Percentiles rank a stretch among this genome's conserved stretches.
Conservation (phyloP, 1,139 yeast genomes). For the Blastobotrys buckinghamii region DNA sequence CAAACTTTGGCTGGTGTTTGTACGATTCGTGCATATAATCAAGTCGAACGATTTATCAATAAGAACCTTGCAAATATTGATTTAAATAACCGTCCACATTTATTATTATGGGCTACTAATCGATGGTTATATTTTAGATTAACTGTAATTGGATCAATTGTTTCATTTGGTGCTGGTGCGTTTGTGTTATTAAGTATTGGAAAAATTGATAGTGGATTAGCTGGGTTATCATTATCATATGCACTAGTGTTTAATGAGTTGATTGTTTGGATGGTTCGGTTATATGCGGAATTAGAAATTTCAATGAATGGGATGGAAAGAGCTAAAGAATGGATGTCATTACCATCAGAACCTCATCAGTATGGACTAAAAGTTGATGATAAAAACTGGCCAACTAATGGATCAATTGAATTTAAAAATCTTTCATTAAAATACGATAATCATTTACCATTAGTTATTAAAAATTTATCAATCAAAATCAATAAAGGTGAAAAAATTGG, state of each 20-base stretch:
- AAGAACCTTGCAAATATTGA: constrained; percentile 76
- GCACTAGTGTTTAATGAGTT: constrained; percentile 57
- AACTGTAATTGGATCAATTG: constrained; percentile 77
- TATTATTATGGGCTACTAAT: constrained; percentile 87
- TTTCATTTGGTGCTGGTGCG: constrained; percentile 73
- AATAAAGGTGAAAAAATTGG: constrained; percentile 65
- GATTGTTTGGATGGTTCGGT: constrained; percentile 53
- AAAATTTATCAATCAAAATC: constrained; percentile 45
- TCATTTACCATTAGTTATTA: constrained; percentile 49
- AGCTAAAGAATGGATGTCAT: constrained; percentile 58
- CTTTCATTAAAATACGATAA: constrained; percentile 59
- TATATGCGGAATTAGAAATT: constrained; percentile 60
- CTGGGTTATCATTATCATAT: constrained; percentile 67
- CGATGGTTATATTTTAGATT: constrained; percentile 88
- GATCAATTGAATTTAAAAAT: constrained; percentile 47
- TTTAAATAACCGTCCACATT: constrained; percentile 77
- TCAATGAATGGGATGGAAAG: constrained; percentile 79
- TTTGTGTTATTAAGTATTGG: constrained; percentile 63
- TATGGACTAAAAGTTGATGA: constrained; percentile 36
- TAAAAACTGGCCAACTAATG: constrained; percentile 41
- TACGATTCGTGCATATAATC: constrained; percentile 91
- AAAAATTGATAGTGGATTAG: constrained; percentile 56
- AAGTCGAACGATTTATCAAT: constrained; percentile 71
- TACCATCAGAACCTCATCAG: constrained; percentile 53
- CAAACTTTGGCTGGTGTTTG: constrained; percentile 87